Conservation (phyloP, 495 filamentous ascomycete genomes). For the Aspergillus leporis region DNA sequence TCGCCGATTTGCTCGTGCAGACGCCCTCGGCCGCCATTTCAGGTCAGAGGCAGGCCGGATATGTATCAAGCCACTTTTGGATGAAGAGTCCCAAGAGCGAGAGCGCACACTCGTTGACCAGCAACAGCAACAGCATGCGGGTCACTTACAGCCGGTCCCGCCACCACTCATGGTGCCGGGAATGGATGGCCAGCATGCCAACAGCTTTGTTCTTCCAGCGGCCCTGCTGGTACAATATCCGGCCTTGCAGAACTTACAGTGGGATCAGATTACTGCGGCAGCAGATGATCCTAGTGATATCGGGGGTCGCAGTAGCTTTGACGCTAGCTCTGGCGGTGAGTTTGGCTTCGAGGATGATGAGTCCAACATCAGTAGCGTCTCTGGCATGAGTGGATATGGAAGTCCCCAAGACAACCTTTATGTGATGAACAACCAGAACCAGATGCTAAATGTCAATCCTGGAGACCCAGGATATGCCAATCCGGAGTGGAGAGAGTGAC, state of each 20-base stretch:
- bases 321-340: conserved; percentile 73
- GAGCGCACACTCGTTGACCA: conserved; percentile 67
- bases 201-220: conserved; percentile 74
- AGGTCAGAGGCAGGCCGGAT: conserved; percentile 91
- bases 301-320: conserved; percentile 83
- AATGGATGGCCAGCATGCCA: conserved; percentile 42
- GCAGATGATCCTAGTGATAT: conserved; percentile 69
- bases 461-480: conserved; percentile 34
- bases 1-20: conserved; percentile 89
- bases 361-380: conserved; percentile 35
- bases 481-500: conserved; percentile 36
- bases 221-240: conserved; percentile 91
- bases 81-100: conserved; percentile 82
- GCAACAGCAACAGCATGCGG: conserved; percentile 45
- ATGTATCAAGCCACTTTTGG: conserved; percentile 92
- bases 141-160: conserved; percentile 43
- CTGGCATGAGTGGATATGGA: conserved; percentile 38
- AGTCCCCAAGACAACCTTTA: conserved; percentile 38
- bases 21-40: conserved; percentile 96
- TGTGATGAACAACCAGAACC: conserved; percentile 27
- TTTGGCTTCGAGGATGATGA: conserved; percentile 55
- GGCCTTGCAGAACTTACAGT: conserved; percentile 79
- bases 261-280: conserved; percentile 57
- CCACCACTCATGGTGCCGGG: conserved; percentile 44
- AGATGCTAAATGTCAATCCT: conserved; percentile 36